Conservation (phyloP, 2,329 filamentous ascomycete genomes). For the Trichothecium sympodiale region DNA sequence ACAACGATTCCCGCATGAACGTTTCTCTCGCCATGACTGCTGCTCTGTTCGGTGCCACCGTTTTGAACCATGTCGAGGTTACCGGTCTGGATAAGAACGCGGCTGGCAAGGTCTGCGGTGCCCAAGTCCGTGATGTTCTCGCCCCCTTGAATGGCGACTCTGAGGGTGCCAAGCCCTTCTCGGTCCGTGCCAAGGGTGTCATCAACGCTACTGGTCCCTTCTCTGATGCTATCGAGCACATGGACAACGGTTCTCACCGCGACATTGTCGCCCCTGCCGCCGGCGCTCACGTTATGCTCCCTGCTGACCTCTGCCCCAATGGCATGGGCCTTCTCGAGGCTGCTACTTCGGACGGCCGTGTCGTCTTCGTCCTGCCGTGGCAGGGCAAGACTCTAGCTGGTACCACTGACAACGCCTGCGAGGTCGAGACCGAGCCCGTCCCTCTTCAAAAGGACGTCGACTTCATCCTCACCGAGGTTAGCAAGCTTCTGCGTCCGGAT, state of each 20-base stretch:
- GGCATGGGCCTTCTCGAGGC: constrained; percentile 79
- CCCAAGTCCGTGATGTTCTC: constrained; percentile 42
- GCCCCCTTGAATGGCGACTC: constrained; percentile 51
- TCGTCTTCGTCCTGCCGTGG: constrained; percentile 83
- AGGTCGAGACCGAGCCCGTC: constrained; percentile 57
- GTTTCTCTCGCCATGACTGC: constrained; percentile 73
- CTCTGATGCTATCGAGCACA: constrained; percentile 66
- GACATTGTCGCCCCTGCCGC: constrained; percentile 72
- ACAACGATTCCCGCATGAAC: constrained; percentile 85
- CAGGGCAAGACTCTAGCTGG: constrained; percentile 78
- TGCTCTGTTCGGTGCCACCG: constrained; percentile 66
- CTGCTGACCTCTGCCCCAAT: constrained; percentile 66
- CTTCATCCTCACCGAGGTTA: constrained; percentile 71
- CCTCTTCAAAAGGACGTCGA: constrained; percentile 69
- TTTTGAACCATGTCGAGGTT: constrained; percentile 74
- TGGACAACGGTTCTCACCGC: constrained; percentile 59
- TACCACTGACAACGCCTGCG: constrained; percentile 66
- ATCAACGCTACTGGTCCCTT: constrained; percentile 81
- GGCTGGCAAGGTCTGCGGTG: constrained; percentile 58
- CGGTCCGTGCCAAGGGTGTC: constrained; percentile 66
- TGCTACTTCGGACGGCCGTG: constrained; percentile 70
- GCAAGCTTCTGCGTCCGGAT: constrained; percentile 64
- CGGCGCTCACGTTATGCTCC: constrained; percentile 74
- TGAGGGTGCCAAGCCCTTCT: constrained; percentile 44
- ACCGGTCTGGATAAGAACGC: constrained; percentile 62